phyloP scores from a whole-genome alignment of 2,329 filamentous ascomycete species.

The Curvularia spicifera region DNA sequence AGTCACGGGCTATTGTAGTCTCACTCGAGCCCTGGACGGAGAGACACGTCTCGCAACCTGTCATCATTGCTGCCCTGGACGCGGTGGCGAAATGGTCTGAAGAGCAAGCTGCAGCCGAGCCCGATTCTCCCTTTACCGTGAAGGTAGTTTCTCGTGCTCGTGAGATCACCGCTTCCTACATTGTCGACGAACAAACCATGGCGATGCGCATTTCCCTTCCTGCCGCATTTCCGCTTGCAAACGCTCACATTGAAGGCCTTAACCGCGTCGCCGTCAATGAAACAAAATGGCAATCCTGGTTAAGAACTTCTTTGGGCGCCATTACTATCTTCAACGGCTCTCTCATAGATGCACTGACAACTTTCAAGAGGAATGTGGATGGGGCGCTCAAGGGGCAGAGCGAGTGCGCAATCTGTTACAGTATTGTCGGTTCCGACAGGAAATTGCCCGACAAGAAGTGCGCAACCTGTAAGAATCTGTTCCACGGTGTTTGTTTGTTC shows the following conservation, averaged over 20 bases:
- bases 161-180: conserved; percentile 84
- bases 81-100: conserved; percentile 72
- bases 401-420: conserved; percentile 97
- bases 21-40: conserved; percentile 85
- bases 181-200: conserved; percentile 85
- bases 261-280: conserved; percentile 88
- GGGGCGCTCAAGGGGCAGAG: conserved; percentile 89
- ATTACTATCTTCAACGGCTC: conserved; percentile 93
- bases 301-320: conserved; percentile 85
- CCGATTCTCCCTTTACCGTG: conserved; percentile 63
- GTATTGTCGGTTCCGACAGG: conserved; percentile 86
- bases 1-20: conserved; percentile 77
- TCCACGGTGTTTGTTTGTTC: conserved; percentile 88
- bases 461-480: conserved; percentile 89
- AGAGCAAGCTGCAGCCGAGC: conserved; percentile 46
- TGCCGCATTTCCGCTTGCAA: conserved; percentile 79
- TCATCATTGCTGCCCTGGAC: conserved; percentile 69
- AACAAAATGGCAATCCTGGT: conserved; percentile 90
- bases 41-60: conserved; percentile 74
- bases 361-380: conserved; percentile 85
- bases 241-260: conserved; percentile 75
- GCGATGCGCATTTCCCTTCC: conserved; percentile 84
- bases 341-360: conserved; percentile 83
- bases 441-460: conserved; percentile 92
- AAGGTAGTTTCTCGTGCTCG: conserved; percentile 73